Evolutionary conservation across 2,329 filamentous ascomycete species (phyloP).

Genomic region (Drechslerella coelobrocha): DNA sequence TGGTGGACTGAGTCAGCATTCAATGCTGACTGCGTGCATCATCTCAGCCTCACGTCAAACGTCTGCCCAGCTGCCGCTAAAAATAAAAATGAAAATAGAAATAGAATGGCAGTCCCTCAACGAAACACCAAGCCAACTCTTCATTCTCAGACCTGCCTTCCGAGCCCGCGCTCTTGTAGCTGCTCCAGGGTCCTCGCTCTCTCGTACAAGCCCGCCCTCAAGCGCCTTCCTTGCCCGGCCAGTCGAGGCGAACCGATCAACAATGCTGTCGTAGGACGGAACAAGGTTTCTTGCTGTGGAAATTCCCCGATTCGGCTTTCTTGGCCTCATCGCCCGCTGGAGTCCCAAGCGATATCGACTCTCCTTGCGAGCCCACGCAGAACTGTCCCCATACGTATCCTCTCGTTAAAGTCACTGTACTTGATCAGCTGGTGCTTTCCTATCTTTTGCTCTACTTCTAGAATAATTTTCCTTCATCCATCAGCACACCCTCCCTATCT

Average conservation of each 20-base stretch:
- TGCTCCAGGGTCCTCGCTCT: background rate
- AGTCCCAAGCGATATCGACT: background rate
- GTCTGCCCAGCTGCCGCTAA: too few species aligned
- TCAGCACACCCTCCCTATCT: too few species aligned
- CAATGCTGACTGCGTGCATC: too few species aligned
- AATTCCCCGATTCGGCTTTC: background rate
- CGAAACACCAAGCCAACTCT: too few species aligned
- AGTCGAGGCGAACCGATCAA: slow-evolving; percentile 1
- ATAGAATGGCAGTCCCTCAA: background rate
- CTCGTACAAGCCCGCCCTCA: background rate
- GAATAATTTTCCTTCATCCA: background rate
- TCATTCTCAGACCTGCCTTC: too few species aligned
- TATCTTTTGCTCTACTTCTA: background rate
- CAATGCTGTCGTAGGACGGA: background rate
- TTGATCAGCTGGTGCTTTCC: background rate
- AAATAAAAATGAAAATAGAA: too few species aligned
- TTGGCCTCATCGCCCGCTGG: background rate
- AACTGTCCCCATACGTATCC: background rate
- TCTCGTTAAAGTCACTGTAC: background rate
- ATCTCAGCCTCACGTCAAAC: too few species aligned
- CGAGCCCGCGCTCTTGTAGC: too few species aligned
- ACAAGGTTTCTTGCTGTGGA: background rate
- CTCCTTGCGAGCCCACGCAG: background rate
- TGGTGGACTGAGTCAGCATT: too few species aligned
- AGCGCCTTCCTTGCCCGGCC: background rate